Evolutionary conservation across 2,329 filamentous ascomycete species (phyloP), one percentile per base, ranked within the genome.

Genomic region (Helotiales sp.): DNA sequence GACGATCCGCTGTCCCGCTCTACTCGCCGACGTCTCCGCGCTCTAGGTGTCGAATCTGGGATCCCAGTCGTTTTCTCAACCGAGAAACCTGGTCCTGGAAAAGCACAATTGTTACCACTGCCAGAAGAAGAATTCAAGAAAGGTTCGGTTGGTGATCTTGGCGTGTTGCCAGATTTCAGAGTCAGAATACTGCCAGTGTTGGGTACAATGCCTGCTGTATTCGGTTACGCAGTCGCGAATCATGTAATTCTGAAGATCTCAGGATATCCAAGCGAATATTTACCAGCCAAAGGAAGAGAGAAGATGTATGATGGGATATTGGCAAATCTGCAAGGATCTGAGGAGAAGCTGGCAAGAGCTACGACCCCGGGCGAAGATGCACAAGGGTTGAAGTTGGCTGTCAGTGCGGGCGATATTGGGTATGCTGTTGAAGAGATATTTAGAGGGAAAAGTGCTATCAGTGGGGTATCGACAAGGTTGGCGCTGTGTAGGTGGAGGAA

Each of bases 141-240:
- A 74, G 95, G 95, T 17, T 80, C 86, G 17, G 91, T 98, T 0
- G 88, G 89, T 25, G 93, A 97, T 64, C 80, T 98, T 0, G 90
- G 92, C 42, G 90, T 96, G 0, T 81, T 99, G 51, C 90, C 93
- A 1, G 93, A 96, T 71, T 99, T 99, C 73, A 83, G 95, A 24
- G 91, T 96, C 9, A 83, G 95, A n/a, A 99, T 99, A 57, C 75
- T 99, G 8, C 95, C 95, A 0, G 95, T 99, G 0, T 77, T 99
- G 2, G 95, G 95, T 0, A 99, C 95, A 0, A 97, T 99, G 93
- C 95, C 95, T 0, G 93, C 95, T 2, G 88, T 98, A 0, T 99
- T 99, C 72, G 95, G 95, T 8, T 89, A 97, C 55, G 90, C 89
- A 0, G 85, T 90, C 8, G 95, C 95, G 3, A 99, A 98, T 74